Evolutionary conservation across 1,284 basidiomycete genomes (phyloP).

Genomic region (Xerocomus amazonicus): DNA sequence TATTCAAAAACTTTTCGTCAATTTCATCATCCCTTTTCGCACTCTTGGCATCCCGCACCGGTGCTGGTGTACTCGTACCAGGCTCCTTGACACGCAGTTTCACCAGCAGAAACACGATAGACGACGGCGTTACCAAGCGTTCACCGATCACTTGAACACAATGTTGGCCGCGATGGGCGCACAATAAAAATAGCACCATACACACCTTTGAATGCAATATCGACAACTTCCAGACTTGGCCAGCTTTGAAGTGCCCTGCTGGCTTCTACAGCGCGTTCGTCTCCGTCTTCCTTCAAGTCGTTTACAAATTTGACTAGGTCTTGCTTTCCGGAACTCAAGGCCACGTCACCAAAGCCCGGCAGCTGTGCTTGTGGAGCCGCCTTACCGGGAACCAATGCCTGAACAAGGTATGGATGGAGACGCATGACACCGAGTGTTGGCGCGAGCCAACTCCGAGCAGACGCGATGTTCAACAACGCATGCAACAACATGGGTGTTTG

Average conservation of each 20-base stretch:
- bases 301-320: constrained; percentile 23
- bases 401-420: constrained; percentile 80
- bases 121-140: constrained; percentile 80
- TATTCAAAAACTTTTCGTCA: constrained; percentile 66
- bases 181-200: constrained; percentile 1
- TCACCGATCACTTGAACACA: constrained; percentile 80
- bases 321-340: constrained; percentile 28
- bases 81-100: constrained; percentile 70
- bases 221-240: constrained; percentile 81
- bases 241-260: constrained; percentile 70
- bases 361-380: constrained; percentile 61
- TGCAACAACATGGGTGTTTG: constrained; percentile 74
- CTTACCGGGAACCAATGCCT: constrained; percentile 72
- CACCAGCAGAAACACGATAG: constrained; percentile 86
- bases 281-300: constrained; percentile 17
- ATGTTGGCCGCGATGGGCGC: constrained; percentile 1
- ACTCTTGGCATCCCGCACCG: constrained; percentile 44
- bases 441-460: constrained; percentile 89
- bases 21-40: constrained; percentile 52
- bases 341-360: constrained; percentile 62
- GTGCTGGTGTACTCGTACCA: constrained; percentile 14
- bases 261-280: constrained; percentile 44
- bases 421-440: constrained; percentile 80
- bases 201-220: constrained; percentile 85
- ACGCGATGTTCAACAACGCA: constrained; percentile 79